A percentile compares a stretch with the other conserved stretches of the same genome.
Evolutionary conservation across 805 yeast genomes (phyloP).

Genomic region (Lachancea fermentati): DNA sequence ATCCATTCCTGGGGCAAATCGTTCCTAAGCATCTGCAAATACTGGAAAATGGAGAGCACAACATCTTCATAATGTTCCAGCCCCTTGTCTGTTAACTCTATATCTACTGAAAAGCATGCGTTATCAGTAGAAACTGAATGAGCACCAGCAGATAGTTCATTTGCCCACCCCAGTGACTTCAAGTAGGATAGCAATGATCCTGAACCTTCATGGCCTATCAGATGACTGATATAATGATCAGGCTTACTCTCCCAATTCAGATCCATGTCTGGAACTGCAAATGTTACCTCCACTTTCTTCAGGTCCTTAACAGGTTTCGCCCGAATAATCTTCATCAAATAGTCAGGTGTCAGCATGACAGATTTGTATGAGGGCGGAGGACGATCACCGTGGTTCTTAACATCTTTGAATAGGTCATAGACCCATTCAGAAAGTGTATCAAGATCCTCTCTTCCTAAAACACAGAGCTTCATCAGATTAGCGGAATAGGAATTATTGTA

Average conservation of each 20-base stretch:
- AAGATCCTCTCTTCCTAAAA: constrained; percentile 75
- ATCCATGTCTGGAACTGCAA: constrained; percentile 73
- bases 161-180: constrained; percentile 74
- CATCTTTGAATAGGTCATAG: constrained; percentile 52
- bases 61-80: constrained; percentile 57
- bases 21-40: constrained; percentile 53
- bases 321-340: constrained; percentile 48
- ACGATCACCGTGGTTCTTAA: constrained; percentile 42
- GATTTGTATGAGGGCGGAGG: constrained; percentile 38
- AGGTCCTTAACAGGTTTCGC: constrained; percentile 83
- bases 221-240: constrained; percentile 64
- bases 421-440: constrained; percentile 72
- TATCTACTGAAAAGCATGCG: constrained; percentile 59
- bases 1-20: constrained; percentile 73
- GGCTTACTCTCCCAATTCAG: constrained; percentile 66
- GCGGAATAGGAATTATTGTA: constrained; percentile 71
- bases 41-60: constrained; percentile 58
- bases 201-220: constrained; percentile 87
- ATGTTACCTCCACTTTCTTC: constrained; percentile 59
- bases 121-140: constrained; percentile 60
- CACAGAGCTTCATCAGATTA: constrained; percentile 80
- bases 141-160: constrained; percentile 68
- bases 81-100: constrained; percentile 76
- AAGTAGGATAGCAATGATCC: constrained; percentile 75
- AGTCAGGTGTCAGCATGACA: constrained; percentile 44